Evolutionary conservation across 306 rosid genomes (phyloP), one percentile per base, ranked within the genome.

Genomic region (Ormosia emarginata): DNA sequence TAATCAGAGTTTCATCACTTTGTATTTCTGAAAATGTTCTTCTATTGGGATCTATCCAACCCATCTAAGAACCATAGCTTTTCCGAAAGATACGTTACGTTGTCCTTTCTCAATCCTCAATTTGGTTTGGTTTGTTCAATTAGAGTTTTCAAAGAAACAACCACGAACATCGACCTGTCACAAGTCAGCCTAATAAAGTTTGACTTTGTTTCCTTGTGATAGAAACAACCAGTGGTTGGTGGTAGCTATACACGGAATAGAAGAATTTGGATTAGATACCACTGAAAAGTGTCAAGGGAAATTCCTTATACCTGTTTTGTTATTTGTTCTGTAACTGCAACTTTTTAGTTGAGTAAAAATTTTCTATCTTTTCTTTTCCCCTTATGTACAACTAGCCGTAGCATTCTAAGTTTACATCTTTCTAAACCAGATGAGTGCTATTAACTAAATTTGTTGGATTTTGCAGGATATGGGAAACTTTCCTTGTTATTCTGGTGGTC

Each of bases 391-490:
- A 46, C 15, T 52, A 56, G 12, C 47, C 13, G 14, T n/a, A 59
- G 9, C 32, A 59, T 43, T 76, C 49, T 8, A 13, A 24, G 3
- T 33, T 65, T 24, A 5, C 5, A 13, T 15, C 11, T 15, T 47
- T 62, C 5, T n/a, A n/a, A 8, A 50, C 6, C 11, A 37, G 4
- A 78, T n/a, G 12, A 2, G n/a, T 50, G 1, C 37, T 46, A 33
- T 52, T 43, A 39, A 59, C 17, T 3, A 84, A 34, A n/a, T 62
- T 64, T 32, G 61, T 83, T 87, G 73, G 41, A 7, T 64, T 70
- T 77, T 69, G 74, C 88, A 96, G 98, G 90, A 9, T 79, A 75
- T 96, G 98, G 99, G 89, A 92, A 74, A 87, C 92, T 49, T 92
- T 86, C 63, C 93, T 96, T 4, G 81, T 96, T 53, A 64, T 84